Conservation (phyloP, 2,329 filamentous ascomycete genomes). For the Cytospora schulzeri region DNA sequence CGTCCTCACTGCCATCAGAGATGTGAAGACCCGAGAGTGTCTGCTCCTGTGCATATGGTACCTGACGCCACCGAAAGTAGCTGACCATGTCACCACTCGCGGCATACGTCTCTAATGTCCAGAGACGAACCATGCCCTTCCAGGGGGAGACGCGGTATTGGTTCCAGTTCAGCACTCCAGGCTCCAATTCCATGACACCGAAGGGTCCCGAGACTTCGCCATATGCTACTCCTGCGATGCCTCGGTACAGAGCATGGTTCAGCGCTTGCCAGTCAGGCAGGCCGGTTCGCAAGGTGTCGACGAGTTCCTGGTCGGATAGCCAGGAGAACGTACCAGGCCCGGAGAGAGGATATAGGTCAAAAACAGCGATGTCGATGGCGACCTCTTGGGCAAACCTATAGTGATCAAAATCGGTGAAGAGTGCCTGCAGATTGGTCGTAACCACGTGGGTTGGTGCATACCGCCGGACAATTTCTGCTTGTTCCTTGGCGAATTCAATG, state of each 20-base stretch:
- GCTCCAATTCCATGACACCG: slow-evolving; percentile 34
- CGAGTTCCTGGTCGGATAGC: slow-evolving; percentile 28
- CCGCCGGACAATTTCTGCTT: slow-evolving; percentile 29
- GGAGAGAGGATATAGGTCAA: slow-evolving; percentile 31
- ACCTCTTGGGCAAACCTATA: slow-evolving; percentile 31
- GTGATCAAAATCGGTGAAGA: slow-evolving; percentile 31
- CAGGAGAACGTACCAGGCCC: slow-evolving; percentile 25
- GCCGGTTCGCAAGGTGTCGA: slow-evolving; percentile 29
- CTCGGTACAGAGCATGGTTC: slow-evolving; percentile 30
- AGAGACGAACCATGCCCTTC: slow-evolving; percentile 32
- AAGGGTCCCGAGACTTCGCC: slow-evolving; percentile 27
- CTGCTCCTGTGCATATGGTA: slow-evolving; percentile 32
- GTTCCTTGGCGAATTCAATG: slow-evolving; percentile 32
- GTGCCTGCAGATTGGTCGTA: slow-evolving; percentile 31
- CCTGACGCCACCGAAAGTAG: slow-evolving; percentile 34
- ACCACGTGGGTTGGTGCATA: slow-evolving; percentile 30
- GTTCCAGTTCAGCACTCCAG: slow-evolving; percentile 33
- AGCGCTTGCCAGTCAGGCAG: slow-evolving; percentile 31
- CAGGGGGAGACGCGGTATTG: slow-evolving; percentile 30
- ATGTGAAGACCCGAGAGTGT: slow-evolving; percentile 31
- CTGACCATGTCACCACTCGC: slow-evolving; percentile 30
- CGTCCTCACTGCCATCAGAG: slow-evolving; percentile 29
- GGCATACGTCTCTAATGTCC: slow-evolving; percentile 32
- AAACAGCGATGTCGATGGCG: slow-evolving; percentile 30
- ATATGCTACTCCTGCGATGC: slow-evolving; percentile 31